Base-by-base conservation (phyloP, 352 stramenopile species). In the Globisporangium barbulae region DNA sequence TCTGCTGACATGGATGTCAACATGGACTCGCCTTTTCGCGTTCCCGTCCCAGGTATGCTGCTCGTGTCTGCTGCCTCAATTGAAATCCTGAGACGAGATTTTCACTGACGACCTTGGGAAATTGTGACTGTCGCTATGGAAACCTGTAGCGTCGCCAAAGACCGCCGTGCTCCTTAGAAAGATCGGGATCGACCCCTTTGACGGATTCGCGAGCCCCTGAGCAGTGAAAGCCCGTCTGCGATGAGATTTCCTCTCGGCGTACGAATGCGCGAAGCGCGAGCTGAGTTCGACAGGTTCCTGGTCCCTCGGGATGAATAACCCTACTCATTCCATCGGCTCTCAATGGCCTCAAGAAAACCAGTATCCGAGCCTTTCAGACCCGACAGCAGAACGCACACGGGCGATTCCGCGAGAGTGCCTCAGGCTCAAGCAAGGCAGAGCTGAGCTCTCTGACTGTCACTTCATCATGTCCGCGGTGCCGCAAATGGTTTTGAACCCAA, bases 1-100 rank as follows among this genome's bases (percentile, higher is more conserved):
- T 2, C 63, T 59, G 8, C 52, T 65, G 17, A 56, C 61, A 5
- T 55, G 55, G 52, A 58, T 10, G 28, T 56, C 33, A 52, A 28
- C 13, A 53, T 59, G 8, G 57, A 71, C 39, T 80, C 76, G 4
- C 68, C 74, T 4, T 63, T 84, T 53, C 72, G 72, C 28, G 44
- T 84, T 37, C 70, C 75, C 19, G 70, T 87, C 47, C 75, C 78
- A 62, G 78, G 78, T 87, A 72, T 33, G 58, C 35, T 28, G 30
- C 19, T n/a, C 41, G 5, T 44, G 21, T 8, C 9, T 22, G 1
- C 50, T 19, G 35, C 22, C 21, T 28, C 12, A 61, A 17, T 6
- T 53, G 17, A 44, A 25, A 28, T 47, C 13, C 22, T 48, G 31
- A 59, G 39, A 28, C 1, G 25, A 22, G 41, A 48, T 5, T 48